Conservation (phyloP, 2,329 filamentous ascomycete genomes). For the Xylaria sp. region DNA sequence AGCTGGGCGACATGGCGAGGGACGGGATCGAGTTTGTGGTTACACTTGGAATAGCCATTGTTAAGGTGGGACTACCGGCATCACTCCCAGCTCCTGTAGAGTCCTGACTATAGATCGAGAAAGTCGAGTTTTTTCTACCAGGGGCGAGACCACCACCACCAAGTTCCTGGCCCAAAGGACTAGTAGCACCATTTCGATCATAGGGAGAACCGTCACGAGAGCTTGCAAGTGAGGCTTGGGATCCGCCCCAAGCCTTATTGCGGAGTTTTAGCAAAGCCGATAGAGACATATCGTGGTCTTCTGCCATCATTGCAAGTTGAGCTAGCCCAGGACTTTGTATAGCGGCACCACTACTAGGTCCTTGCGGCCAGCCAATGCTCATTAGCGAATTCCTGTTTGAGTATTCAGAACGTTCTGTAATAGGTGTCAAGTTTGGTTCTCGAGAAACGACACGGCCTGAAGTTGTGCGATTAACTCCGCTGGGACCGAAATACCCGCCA, state of each 20-base stretch:
- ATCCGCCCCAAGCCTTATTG: slow-evolving; percentile 82
- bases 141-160: slow-evolving; percentile 46
- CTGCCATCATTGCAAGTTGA: slow-evolving; percentile 75
- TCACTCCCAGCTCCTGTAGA: slow-evolving; percentile 58
- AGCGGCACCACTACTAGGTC: slow-evolving; percentile 58
- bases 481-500: slow-evolving; percentile 89
- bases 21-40: slow-evolving; percentile 41
- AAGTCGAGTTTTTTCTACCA: slow-evolving; percentile 60
- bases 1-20: slow-evolving; percentile 42
- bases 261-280: slow-evolving; percentile 78
- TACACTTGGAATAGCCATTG: slow-evolving; percentile 51
- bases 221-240: slow-evolving; percentile 76
- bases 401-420: slow-evolving; percentile 95
- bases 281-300: slow-evolving; percentile 77
- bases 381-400: slow-evolving; percentile 93
- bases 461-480: slow-evolving; percentile 73
- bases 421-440: slow-evolving; percentile 93
- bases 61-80: slow-evolving; percentile 63
- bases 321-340: slow-evolving; percentile 78
- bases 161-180: slow-evolving; percentile 53
- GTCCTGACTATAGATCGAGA: slow-evolving; percentile 60
- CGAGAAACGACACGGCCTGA: slow-evolving; percentile 79
- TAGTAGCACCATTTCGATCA: slow-evolving; percentile 58
- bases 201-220: slow-evolving; percentile 55
- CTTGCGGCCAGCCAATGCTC: slow-evolving; percentile 70